These are phyloP conservation scores for Phialemonium atrogriseum DNA, from an alignment of 2,329 filamentous ascomycete species.

Conservation along the genomic window DNA sequence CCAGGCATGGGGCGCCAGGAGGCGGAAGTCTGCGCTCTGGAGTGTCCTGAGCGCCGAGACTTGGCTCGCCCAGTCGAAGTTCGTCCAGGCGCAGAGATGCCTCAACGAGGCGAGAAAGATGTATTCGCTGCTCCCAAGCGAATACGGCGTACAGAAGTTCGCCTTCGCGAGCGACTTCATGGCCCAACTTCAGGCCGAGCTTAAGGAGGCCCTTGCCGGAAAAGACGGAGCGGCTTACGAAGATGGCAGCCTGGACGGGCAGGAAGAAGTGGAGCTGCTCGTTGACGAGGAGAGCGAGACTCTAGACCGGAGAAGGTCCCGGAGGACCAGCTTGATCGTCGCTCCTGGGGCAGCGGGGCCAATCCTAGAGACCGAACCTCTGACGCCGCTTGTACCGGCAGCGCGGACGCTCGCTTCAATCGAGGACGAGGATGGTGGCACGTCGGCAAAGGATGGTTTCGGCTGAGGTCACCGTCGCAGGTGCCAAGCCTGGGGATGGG, in stretches of 20 bases:
- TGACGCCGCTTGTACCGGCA: conserved; percentile 14
- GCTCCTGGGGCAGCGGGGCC: conserved; percentile 15
- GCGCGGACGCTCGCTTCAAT: conserved; percentile 2
- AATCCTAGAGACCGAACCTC: conserved; percentile 22
- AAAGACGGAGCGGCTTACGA: conserved; percentile 14
- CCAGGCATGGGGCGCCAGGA: conserved; percentile 60
- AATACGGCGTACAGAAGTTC: conserved; percentile 45
- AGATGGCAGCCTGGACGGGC: conserved; percentile 21
- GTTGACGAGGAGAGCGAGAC: conserved; percentile 45
- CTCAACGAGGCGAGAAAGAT: conserved; percentile 59
- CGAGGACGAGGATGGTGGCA: conserved; percentile 7
- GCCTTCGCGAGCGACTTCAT: conserved; percentile 42
- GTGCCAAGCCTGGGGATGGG: too few species aligned
- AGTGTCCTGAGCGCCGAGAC: conserved; percentile 72
- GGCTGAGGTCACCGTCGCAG: conserved; percentile 12
- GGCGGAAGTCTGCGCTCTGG: conserved; percentile 85
- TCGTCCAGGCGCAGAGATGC: conserved; percentile 68
- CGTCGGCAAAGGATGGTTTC: conserved; percentile 16
- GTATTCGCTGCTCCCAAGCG: conserved; percentile 41
- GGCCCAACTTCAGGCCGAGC: conserved; percentile 37
- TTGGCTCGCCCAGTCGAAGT: conserved; percentile 73
- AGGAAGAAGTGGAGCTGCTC: conserved; percentile 20
- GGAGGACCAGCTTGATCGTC: conserved; percentile 47
- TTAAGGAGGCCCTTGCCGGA: conserved; percentile 37
- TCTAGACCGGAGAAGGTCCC: conserved; percentile 41